These are phyloP conservation scores for Aspergillus persii DNA, from an alignment of 2,329 filamentous ascomycete genomes.

Conservation along the genomic window DNA sequence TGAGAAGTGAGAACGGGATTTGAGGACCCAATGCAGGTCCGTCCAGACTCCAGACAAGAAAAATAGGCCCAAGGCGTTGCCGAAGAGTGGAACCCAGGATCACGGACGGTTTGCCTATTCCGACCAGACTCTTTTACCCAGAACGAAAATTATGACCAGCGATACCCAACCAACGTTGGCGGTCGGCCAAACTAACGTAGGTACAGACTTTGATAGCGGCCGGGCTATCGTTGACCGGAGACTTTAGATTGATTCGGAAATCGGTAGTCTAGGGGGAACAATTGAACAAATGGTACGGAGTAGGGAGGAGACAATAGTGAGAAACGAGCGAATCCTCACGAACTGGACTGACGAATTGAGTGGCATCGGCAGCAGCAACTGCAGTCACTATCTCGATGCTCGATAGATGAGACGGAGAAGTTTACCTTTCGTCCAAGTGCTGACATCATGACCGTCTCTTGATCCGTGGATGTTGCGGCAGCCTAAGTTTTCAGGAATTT, in stretches of 20 bases:
- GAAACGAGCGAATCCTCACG: too few species aligned
- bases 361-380: not conserved
- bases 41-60: not conserved
- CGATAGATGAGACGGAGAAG: not conserved
- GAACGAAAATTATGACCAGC: not conserved
- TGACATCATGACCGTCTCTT: not conserved
- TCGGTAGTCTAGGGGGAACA: not conserved
- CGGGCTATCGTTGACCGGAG: not conserved
- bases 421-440: not conserved
- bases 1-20: not conserved
- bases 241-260: not conserved
- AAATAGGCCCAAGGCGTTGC: not conserved
- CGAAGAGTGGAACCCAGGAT: not conserved
- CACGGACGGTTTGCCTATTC: not conserved
- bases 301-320: not conserved
- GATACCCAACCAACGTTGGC: slow-evolving; percentile 4
- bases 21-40: not conserved
- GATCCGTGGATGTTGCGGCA: not conserved
- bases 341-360: too few species aligned
- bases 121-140: not conserved
- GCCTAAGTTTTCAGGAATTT: not conserved
- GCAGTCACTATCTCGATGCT: too few species aligned
- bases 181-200: slow-evolving; percentile 7
- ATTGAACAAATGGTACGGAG: not conserved
- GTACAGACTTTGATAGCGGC: slow-evolving; percentile 10